These are phyloP conservation scores for Pneumocystis murina DNA, from an alignment of 1,139 yeast species.

Conservation along the genomic window DNA sequence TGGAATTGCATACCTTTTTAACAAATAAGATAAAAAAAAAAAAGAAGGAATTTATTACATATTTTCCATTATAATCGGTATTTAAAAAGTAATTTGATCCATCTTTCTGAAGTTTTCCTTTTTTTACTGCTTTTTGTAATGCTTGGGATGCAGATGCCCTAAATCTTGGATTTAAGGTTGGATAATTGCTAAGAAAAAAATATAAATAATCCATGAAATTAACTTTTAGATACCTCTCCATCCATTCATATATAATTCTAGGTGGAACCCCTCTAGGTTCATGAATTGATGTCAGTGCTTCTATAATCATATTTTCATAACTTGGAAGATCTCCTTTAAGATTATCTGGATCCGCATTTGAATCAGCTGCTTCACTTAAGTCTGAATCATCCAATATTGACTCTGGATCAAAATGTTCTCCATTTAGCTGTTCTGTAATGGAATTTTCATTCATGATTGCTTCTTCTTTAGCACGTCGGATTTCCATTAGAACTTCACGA, in stretches of 20 bases:
- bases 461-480: conserved; percentile 8
- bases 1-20: neutral
- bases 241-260: conserved; percentile 4
- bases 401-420: neutral
- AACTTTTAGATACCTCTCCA: neutral
- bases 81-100: neutral
- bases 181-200: neutral
- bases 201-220: neutral
- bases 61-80: neutral
- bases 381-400: conserved; percentile 2
- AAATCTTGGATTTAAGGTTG: conserved; percentile 1
- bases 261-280: neutral
- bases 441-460: conserved; percentile 3
- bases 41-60: neutral
- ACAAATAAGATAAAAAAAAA: neutral
- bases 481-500: conserved; percentile 9
- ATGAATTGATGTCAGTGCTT: neutral
- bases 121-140: neutral
- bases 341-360: conserved; percentile 1
- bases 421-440: neutral
- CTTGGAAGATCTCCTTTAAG: neutral
- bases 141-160: neutral
- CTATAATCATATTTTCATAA: conserved; percentile 1
- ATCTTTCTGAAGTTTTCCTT: neutral
- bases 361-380: neutral